Percentiles rank a stretch among this genome's conserved stretches.
These are phyloP conservation scores for Hippophae rhamnoides DNA, from an alignment of 306 rosid species.

Conservation along the genomic window DNA sequence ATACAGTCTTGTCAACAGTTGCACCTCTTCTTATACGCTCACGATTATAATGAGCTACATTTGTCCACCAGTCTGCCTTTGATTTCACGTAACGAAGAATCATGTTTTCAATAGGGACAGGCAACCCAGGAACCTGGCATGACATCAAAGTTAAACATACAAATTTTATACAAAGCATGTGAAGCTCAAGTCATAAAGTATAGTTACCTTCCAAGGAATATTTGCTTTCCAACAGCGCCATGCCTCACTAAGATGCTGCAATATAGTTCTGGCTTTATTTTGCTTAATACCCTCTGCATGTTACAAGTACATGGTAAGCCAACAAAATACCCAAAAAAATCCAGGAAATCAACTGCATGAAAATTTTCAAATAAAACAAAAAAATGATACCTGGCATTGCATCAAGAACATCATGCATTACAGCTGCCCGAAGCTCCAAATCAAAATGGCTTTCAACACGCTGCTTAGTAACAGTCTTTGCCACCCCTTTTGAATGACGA, in stretches of 20 bases:
- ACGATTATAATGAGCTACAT: slow-evolving; percentile 96
- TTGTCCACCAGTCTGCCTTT: slow-evolving; percentile 99
- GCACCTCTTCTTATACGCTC: slow-evolving; percentile 99
- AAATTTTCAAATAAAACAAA: slow-evolving; percentile 2
- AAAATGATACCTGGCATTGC: slow-evolving; percentile 76
- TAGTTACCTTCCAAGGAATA: slow-evolving; percentile 95
- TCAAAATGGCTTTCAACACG: slow-evolving; percentile 99
- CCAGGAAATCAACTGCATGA: not conserved
- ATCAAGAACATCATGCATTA: slow-evolving; percentile 99
- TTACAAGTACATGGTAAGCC: not conserved
- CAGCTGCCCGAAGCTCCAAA: slow-evolving; percentile 98
- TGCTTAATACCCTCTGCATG: slow-evolving; percentile 91
- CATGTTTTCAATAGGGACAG: slow-evolving; percentile 98
- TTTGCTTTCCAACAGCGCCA: slow-evolving; percentile 99
- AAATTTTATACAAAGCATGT: not conserved
- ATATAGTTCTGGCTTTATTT: slow-evolving; percentile 89
- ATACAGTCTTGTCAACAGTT: slow-evolving; percentile 95
- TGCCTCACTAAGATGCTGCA: slow-evolving; percentile 98
- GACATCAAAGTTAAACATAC: not conserved
- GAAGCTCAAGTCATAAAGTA: not conserved
- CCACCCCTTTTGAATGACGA: slow-evolving; percentile 97
- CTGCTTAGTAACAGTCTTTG: slow-evolving; percentile 96
- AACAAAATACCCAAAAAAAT: slow-evolving; percentile 5
- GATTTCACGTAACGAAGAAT: slow-evolving; percentile 97
- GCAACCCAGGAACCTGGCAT: slow-evolving; percentile 85